These are phyloP conservation scores for Penicillium expansum DNA, from an alignment of 2,329 filamentous ascomycete species.

Conservation along the genomic window DNA sequence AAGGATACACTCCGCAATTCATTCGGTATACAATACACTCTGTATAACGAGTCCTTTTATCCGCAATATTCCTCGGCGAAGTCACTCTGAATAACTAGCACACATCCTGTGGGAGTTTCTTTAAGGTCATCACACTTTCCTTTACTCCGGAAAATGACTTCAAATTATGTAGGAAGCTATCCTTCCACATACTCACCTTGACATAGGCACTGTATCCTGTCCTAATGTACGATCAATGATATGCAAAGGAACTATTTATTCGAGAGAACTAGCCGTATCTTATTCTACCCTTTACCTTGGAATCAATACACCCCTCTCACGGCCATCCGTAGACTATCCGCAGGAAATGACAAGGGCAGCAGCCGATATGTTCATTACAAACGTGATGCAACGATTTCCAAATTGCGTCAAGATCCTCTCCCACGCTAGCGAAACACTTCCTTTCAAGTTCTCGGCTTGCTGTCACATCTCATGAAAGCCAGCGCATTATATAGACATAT, in stretches of 20 bases:
- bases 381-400: background rate
- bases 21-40: background rate
- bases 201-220: too few species aligned
- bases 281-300: too few species aligned
- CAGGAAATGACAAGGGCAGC: background rate
- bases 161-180: too few species aligned
- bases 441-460: background rate
- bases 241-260: too few species aligned
- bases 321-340: background rate
- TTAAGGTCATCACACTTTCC: too few species aligned
- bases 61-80: background rate
- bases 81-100: background rate
- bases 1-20: background rate
- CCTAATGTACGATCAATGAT: too few species aligned
- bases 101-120: background rate
- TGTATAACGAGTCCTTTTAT: background rate
- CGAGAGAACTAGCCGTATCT: too few species aligned
- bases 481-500: background rate
- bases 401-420: background rate
- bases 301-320: too few species aligned
- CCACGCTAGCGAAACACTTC: background rate
- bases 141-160: too few species aligned
- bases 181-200: too few species aligned
- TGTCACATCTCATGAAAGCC: background rate
- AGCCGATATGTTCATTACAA: background rate